Evolutionary conservation across 2,329 filamentous ascomycete species (phyloP).

Genomic region (Colletotrichum noveboracense): DNA sequence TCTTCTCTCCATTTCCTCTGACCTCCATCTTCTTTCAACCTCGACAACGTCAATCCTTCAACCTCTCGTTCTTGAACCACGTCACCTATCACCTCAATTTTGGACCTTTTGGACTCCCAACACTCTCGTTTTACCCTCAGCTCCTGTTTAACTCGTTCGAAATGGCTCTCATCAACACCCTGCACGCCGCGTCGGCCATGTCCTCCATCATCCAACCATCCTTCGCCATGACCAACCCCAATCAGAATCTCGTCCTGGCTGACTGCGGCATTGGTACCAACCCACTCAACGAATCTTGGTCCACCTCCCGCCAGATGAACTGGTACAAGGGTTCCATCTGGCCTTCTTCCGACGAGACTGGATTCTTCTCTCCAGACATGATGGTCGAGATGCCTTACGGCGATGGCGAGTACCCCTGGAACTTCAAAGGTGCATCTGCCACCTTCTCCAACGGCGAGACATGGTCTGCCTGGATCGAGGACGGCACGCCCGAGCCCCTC

Average conservation of each 20-base stretch:
- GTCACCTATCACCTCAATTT: not conserved
- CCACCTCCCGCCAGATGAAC: constrained; percentile 49
- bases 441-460: constrained; percentile 42
- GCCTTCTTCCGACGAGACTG: constrained; percentile 36
- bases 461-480: constrained; percentile 48
- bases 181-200: constrained; percentile 3
- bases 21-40: not conserved
- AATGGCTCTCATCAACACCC: not conserved
- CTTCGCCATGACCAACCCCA: constrained; percentile 26
- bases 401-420: constrained; percentile 44
- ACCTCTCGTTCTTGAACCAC: not conserved
- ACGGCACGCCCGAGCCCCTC: constrained; percentile 43
- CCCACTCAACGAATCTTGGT: constrained; percentile 42
- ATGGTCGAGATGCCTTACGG: constrained; percentile 43
- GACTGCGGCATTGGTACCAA: constrained; percentile 49
- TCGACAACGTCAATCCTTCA: not conserved
- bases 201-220: not conserved
- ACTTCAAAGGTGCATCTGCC: constrained; percentile 39
- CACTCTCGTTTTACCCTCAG: not conserved
- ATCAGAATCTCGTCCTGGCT: constrained; percentile 43
- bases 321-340: constrained; percentile 45
- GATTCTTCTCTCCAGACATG: constrained; percentile 42
- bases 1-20: not conserved
- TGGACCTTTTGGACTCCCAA: not conserved
- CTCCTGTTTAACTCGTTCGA: not conserved